A percentile compares a stretch with the other conserved stretches of the same genome.
These are phyloP conservation scores for Nepenthes mirabilis DNA, from an alignment of 148 eudicot species.

Conservation along the genomic window DNA sequence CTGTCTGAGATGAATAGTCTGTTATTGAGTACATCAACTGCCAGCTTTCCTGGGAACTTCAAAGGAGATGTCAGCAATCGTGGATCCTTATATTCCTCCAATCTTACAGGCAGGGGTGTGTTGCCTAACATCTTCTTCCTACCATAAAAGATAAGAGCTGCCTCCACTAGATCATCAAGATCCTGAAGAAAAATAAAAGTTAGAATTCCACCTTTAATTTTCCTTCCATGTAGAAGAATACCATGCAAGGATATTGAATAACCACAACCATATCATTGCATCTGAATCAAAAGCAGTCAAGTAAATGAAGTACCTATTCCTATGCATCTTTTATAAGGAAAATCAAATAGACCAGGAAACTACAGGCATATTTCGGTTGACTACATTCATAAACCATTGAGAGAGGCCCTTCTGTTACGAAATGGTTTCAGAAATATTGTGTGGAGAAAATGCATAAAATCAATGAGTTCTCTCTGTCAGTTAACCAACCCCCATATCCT, in stretches of 20 bases:
- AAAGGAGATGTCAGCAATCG: constrained; percentile 71
- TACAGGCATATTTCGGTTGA: too few relatives aligned
- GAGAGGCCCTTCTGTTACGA: too few relatives aligned
- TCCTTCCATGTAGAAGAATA: neutral
- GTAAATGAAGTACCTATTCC: neutral
- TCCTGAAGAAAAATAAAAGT: constrained; percentile 31
- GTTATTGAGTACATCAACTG: constrained; percentile 67
- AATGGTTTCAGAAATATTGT: too few relatives aligned
- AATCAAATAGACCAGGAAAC: neutral
- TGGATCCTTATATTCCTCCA: constrained; percentile 94
- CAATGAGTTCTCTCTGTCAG: too few relatives aligned
- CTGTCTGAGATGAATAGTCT: constrained; percentile 96
- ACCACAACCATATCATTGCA: neutral
- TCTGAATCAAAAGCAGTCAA: neutral
- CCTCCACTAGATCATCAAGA: constrained; percentile 82
- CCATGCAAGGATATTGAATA: neutral
- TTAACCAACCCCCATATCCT: too few relatives aligned
- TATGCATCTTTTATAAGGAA: neutral
- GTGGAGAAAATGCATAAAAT: too few relatives aligned
- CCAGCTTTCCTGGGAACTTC: constrained; percentile 96
- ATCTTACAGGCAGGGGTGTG: constrained; percentile 57
- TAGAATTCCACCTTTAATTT: neutral
- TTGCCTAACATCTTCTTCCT: constrained; percentile 47
- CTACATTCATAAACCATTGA: too few relatives aligned
- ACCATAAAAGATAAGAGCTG: constrained; percentile 78